phyloP scores from a whole-genome alignment of 2,329 filamentous ascomycete species.

The Colletotrichum sp. region DNA sequence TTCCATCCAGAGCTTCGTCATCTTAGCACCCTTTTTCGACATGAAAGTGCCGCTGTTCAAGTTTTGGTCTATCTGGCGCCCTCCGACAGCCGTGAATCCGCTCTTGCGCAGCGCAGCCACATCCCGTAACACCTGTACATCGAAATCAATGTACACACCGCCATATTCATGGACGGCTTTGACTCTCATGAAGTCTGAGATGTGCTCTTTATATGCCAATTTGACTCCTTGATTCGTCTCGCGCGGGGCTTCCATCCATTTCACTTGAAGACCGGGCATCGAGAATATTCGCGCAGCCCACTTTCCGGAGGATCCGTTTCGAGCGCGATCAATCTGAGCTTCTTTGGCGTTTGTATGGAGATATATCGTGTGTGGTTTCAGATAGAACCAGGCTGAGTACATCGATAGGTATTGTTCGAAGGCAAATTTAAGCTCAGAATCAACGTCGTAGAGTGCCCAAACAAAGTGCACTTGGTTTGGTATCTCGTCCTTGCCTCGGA shows the following conservation, averaged over 20 bases:
- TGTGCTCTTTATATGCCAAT: not conserved
- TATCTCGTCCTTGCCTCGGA: not conserved
- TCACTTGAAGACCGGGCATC: not conserved
- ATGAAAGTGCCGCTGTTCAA: not conserved
- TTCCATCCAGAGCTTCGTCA: conserved; percentile 25
- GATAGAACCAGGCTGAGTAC: not conserved
- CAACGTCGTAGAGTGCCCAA: not conserved
- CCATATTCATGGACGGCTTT: conserved; percentile 25
- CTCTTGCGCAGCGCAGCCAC: not conserved
- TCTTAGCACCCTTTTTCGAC: conserved; percentile 9
- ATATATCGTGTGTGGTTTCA: not conserved
- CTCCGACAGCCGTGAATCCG: not conserved
- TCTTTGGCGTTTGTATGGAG: not conserved
- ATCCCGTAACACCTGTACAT: conserved; percentile 18
- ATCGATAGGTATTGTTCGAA: not conserved
- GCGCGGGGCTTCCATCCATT: not conserved
- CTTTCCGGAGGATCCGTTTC: not conserved
- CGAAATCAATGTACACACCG: conserved; percentile 29
- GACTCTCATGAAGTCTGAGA: conserved; percentile 9
- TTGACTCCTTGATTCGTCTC: not conserved
- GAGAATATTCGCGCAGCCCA: not conserved
- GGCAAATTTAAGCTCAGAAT: not conserved
- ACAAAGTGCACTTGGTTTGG: not conserved
- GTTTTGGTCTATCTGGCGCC: not conserved
- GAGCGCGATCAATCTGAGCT: not conserved